phyloP scores from a whole-genome alignment of 805 yeast genomes.

The Saturnispora mendoncae region DNA sequence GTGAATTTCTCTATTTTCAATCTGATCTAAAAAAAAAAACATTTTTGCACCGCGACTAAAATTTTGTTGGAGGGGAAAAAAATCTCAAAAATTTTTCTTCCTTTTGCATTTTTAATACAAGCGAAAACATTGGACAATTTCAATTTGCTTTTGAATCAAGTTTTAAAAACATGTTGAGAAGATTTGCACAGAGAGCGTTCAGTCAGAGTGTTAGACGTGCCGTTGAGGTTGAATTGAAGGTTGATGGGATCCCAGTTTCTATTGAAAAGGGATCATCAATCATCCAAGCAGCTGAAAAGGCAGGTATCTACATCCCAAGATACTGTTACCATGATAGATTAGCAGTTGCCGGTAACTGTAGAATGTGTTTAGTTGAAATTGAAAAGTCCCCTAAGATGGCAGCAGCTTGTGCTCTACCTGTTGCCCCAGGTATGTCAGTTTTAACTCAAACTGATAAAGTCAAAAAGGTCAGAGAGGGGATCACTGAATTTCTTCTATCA shows the following conservation, averaged over 20 bases:
- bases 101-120: slow-evolving; percentile 3
- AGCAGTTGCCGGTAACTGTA: slow-evolving; percentile 86
- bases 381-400: slow-evolving; percentile 85
- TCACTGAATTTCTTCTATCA: slow-evolving; percentile 78
- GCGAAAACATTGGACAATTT: slow-evolving; percentile 5
- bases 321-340: slow-evolving; percentile 88
- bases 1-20: no score
- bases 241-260: slow-evolving; percentile 66
- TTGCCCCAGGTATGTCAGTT: slow-evolving; percentile 82
- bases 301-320: slow-evolving; percentile 81
- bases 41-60: slow-evolving; percentile 1
- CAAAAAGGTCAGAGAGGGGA: slow-evolving; percentile 79
- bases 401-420: slow-evolving; percentile 90
- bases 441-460: slow-evolving; percentile 71
- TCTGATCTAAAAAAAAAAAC: not conserved
- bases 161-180: slow-evolving; percentile 13
- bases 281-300: slow-evolving; percentile 86
- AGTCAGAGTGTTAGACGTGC: slow-evolving; percentile 5
- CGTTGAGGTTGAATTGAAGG: slow-evolving; percentile 31
- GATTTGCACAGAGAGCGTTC: slow-evolving; percentile 12
- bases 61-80: not conserved
- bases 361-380: slow-evolving; percentile 87
- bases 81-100: not conserved
- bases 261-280: slow-evolving; percentile 83
- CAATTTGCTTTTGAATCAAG: not conserved